Conservation (phyloP, 2,329 filamentous ascomycete genomes). For the Colletotrichum sansevieriae region DNA sequence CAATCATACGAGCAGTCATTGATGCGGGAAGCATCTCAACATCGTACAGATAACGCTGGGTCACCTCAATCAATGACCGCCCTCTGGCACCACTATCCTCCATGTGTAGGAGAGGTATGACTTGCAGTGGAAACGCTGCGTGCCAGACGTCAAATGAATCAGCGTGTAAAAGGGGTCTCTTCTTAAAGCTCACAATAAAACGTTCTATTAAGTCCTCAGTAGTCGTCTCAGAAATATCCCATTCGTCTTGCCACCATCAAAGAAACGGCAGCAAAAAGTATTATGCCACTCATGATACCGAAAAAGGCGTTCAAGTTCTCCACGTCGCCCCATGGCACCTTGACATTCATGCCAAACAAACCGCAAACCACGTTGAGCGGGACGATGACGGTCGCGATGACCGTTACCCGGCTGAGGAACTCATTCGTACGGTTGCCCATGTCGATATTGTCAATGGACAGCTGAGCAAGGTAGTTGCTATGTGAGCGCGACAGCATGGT, state of each 20-base stretch:
- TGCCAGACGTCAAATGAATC: too few relatives aligned
- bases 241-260: conserved; percentile 46
- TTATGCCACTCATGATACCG: conserved; percentile 63
- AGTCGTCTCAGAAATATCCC: conserved; percentile 10
- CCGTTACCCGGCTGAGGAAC: conserved; percentile 93
- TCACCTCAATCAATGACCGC: too few relatives aligned
- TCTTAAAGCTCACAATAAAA: neutral
- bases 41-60: too few relatives aligned
- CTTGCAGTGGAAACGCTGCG: too few relatives aligned
- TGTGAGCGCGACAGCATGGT: conserved; percentile 96
- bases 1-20: too few relatives aligned
- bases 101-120: too few relatives aligned
- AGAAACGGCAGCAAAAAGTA: conserved; percentile 62
- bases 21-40: too few relatives aligned
- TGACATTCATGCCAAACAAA: conserved; percentile 89
- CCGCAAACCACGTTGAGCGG: conserved; percentile 93
- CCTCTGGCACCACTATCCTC: too few relatives aligned
- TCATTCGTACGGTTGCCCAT: conserved; percentile 91
- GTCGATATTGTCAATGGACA: conserved; percentile 90
- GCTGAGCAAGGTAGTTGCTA: conserved; percentile 95
- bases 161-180: too few relatives aligned
- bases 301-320: conserved; percentile 69
- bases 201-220: neutral
- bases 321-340: conserved; percentile 72
- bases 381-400: conserved; percentile 94